These are phyloP conservation scores for Phaseolus lunatus DNA, from an alignment of 306 rosid species.

Conservation along the genomic window DNA sequence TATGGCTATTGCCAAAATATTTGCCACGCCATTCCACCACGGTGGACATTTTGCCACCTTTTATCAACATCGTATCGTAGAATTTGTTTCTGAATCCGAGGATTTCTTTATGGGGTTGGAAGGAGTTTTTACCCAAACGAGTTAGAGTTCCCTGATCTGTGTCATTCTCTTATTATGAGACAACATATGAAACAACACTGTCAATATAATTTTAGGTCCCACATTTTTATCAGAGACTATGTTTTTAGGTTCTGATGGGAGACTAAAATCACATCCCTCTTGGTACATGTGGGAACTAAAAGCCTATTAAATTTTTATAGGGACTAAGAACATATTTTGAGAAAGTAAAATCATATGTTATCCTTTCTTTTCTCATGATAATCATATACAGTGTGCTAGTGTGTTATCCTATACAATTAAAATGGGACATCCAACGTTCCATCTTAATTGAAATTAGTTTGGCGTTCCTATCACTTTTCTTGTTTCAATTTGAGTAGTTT, in stretches of 20 bases:
- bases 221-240: background rate
- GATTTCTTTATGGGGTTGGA: background rate
- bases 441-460: slow-evolving; percentile 22
- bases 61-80: background rate
- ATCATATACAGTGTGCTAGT: background rate
- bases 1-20: background rate
- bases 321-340: background rate
- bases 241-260: background rate
- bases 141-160: background rate
- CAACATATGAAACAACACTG: background rate
- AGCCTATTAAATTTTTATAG: background rate
- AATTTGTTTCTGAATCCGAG: background rate
- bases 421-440: slow-evolving; percentile 20
- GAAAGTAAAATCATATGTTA: background rate
- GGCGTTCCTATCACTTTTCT: background rate
- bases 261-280: no score
- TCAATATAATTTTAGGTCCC: background rate
- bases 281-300: background rate
- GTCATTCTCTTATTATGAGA: background rate
- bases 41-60: background rate
- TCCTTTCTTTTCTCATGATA: background rate
- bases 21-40: background rate
- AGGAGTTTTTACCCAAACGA: background rate
- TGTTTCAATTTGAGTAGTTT: slow-evolving; percentile 11
- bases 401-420: background rate